These are phyloP conservation scores for Kuraishia floccosa DNA, from an alignment of 805 yeast genomes.

Conservation along the genomic window DNA sequence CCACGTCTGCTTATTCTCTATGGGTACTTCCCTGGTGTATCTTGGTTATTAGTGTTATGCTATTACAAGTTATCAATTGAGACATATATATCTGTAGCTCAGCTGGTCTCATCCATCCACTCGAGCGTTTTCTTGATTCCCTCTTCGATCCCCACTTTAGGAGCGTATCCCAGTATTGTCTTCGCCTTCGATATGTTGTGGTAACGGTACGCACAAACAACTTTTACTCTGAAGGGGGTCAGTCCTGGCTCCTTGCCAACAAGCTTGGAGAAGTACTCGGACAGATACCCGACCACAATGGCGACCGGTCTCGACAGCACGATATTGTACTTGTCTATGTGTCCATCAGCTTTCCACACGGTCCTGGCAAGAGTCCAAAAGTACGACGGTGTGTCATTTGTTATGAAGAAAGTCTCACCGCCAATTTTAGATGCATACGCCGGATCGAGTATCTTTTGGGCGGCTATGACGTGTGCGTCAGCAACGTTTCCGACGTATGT, in stretches of 20 bases:
- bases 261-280: slow-evolving; percentile 63
- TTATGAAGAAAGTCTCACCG: slow-evolving; percentile 83
- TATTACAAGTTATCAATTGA: too few relatives aligned
- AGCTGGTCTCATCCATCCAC: slow-evolving; percentile 70
- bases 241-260: slow-evolving; percentile 83
- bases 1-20: too few relatives aligned
- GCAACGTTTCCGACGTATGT: slow-evolving; percentile 98
- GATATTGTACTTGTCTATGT: slow-evolving; percentile 56
- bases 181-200: slow-evolving; percentile 89
- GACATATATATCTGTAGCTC: slow-evolving; percentile 21
- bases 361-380: slow-evolving; percentile 96
- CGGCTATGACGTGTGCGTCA: slow-evolving; percentile 90
- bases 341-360: slow-evolving; percentile 96
- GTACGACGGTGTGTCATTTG: slow-evolving; percentile 90
- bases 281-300: slow-evolving; percentile 65
- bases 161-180: slow-evolving; percentile 61
- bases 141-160: slow-evolving; percentile 65
- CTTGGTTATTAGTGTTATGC: too few relatives aligned
- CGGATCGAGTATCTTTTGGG: slow-evolving; percentile 47
- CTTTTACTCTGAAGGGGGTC: slow-evolving; percentile 88
- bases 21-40: too few relatives aligned
- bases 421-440: slow-evolving; percentile 33
- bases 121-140: slow-evolving; percentile 73
- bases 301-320: slow-evolving; percentile 71
- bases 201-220: slow-evolving; percentile 88